Evolutionary conservation across 371 early-diverging fungal species (phyloP), one percentile per base, ranked within the genome.

Genomic region (Mucor racemosus): DNA sequence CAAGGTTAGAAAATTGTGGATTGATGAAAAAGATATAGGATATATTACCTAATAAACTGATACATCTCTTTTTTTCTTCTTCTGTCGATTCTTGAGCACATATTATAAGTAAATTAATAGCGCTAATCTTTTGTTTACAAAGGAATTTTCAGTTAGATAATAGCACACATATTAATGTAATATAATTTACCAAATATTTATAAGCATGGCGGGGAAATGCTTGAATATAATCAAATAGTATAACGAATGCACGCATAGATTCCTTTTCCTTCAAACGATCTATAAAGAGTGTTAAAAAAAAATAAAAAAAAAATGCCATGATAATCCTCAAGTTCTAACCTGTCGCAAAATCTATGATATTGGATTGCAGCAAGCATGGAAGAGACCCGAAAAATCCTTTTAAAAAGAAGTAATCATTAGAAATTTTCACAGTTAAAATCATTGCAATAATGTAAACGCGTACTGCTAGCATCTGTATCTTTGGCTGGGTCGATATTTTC

Each of bases 161-260:
- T 36, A 35, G 56, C 35, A 26, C 13, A 13, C 33, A 8, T 33
- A 7, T 14, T 36, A 36, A 5, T 9, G 34, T 1, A 11, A 21
- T 0, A 38, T 50, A 36, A 17, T 36, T 38, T 74, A 81, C 81
- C 64, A 81, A 35, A 26, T 81, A 81, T 68, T 81, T 81, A 54
- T 81, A 81, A 33, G 81, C 79, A 67, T 81, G 79, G 8, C 79
- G 73, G 56, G 81, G 81, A 62, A 75, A 81, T 1, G 74, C 72
- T 68, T 78, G 77, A 26, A 79, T 81, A 41, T 81, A 81, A 35
- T 76, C 76, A 46, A 78, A 78, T 4, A 81, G 48, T 11, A 81
- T 69, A 15, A 64, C 69, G 61, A 80, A 80, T 17, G 78, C 77
- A 33, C 71, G 66, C 57, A 76, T 66, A 3, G 71, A 66, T 62